Conservation (phyloP, 2,329 filamentous ascomycete genomes). For the Madurella fahalii region DNA sequence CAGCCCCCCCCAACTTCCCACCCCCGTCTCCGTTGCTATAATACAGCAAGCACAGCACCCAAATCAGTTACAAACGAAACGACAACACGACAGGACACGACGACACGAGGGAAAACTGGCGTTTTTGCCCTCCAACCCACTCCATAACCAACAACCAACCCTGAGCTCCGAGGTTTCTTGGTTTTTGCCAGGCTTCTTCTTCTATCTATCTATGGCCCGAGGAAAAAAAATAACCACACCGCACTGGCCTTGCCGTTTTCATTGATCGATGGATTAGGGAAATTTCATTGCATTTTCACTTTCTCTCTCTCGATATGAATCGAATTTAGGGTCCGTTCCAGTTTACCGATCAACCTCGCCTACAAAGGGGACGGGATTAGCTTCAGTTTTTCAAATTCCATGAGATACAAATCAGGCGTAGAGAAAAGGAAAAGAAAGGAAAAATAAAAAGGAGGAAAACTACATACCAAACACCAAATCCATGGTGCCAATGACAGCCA, state of each 20-base stretch:
- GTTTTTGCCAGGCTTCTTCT: neutral
- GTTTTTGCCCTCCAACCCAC: conserved; percentile 2
- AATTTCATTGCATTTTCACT: conserved; percentile 27
- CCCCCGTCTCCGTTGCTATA: conserved; percentile 9
- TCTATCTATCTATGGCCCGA: conserved; percentile 4
- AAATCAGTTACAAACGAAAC: conserved; percentile 13
- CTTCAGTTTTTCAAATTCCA: neutral
- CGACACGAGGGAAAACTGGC: conserved; percentile 10
- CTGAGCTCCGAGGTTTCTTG: neutral
- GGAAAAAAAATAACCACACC: neutral
- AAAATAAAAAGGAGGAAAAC: conserved; percentile 4
- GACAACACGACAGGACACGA: neutral
- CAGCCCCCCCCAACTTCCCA: neutral
- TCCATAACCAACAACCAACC: neutral
- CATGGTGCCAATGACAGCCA: conserved; percentile 90
- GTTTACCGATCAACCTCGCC: conserved; percentile 59
- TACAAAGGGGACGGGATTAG: conserved; percentile 28
- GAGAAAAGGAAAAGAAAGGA: neutral
- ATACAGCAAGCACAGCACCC: conserved; percentile 11
- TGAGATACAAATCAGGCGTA: neutral
- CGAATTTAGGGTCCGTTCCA: neutral
- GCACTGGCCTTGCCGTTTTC: conserved; percentile 19
- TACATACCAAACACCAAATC: conserved; percentile 80
- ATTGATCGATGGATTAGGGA: conserved; percentile 1
- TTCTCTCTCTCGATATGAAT: conserved; percentile 10